Evolutionary conservation across 2,329 filamentous ascomycete species (phyloP).

Genomic region (Aspergillus versicolor): DNA sequence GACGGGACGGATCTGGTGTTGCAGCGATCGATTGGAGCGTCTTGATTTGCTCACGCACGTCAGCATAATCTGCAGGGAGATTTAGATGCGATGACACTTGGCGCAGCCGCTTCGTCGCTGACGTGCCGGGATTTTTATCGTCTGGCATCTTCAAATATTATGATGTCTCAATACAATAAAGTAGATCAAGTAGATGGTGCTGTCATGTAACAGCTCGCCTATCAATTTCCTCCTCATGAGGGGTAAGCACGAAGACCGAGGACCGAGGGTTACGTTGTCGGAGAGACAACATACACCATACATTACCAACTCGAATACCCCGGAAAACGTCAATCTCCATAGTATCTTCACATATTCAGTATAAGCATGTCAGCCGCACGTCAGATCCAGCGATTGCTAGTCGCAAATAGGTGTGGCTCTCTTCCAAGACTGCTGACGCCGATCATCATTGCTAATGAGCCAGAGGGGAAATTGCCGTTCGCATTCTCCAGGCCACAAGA

Average conservation of each 20-base stretch:
- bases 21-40: slow-evolving; percentile 53
- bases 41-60: slow-evolving; percentile 58
- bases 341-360: neutral
- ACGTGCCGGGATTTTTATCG: slow-evolving; percentile 13
- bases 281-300: neutral
- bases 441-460: neutral
- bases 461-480: slow-evolving; percentile 64
- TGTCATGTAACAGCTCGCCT: neutral
- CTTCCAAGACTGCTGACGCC: neutral
- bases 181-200: neutral
- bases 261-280: slow-evolving; percentile 1
- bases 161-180: neutral
- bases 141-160: slow-evolving; percentile 12
- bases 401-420: slow-evolving; percentile 51
- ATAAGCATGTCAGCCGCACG: slow-evolving; percentile 14
- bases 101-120: slow-evolving; percentile 46
- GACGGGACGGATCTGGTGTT: slow-evolving; percentile 54
- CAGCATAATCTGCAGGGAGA: slow-evolving; percentile 61
- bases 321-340: neutral
- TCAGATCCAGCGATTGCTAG: slow-evolving; percentile 49
- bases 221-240: slow-evolving; percentile 11
- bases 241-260: slow-evolving; percentile 23
- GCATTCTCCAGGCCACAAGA: slow-evolving; percentile 59
- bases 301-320: neutral
- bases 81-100: slow-evolving; percentile 49